Evolutionary conservation across 23 red algal genomes (phyloP), one percentile per base, ranked within the genome.

Genomic region (Rhodosorus marinus): DNA sequence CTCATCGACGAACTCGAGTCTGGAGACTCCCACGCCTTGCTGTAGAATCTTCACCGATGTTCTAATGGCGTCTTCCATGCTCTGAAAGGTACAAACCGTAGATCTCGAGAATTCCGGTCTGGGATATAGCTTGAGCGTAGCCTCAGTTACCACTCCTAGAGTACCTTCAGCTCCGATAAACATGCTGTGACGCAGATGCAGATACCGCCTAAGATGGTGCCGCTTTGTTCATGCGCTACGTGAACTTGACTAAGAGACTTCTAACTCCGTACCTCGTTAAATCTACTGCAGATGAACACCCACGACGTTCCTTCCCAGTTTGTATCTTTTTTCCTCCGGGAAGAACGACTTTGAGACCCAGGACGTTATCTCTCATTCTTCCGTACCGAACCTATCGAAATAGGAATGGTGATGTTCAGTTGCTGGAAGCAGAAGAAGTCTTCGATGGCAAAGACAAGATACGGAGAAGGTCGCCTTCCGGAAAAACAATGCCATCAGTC

Each of bases 101-200:
- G 84, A 75, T 26, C 58, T 65, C 47, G 59, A 80, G 26, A 56
- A 67, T 14, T 81, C 69, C 9, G 87, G 76, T 6, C 83, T 48
- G 6, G 76, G 76, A 25, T 70, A 34, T 17, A 94, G 71, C 21
- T 72, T 50, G 23, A 94, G 55, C 34, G 80, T 83, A 9, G 87
- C 87, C 25, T 76, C 59, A 9, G 87, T 94, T 0, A 83, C 87
- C 57, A 94, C 29, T 31, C 78, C 87, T 26, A 94, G 68, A 1
- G 87, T 94, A 26, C 87, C 87, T 49, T 94, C 87, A 4, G 76
- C 71, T 30, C 87, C 87, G 30, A 94, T 62, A 36, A 94, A 84
- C 8, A 94, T 52, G 41, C 66, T n/a, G n/a, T n/a, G n/a, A n/a
- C n/a, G n/a, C n/a, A n/a, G n/a, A n/a, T n/a, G n/a, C n/a, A n/a